Evolutionary conservation across 2,329 filamentous ascomycete species (phyloP).

Genomic region (Huntiella savannae): DNA sequence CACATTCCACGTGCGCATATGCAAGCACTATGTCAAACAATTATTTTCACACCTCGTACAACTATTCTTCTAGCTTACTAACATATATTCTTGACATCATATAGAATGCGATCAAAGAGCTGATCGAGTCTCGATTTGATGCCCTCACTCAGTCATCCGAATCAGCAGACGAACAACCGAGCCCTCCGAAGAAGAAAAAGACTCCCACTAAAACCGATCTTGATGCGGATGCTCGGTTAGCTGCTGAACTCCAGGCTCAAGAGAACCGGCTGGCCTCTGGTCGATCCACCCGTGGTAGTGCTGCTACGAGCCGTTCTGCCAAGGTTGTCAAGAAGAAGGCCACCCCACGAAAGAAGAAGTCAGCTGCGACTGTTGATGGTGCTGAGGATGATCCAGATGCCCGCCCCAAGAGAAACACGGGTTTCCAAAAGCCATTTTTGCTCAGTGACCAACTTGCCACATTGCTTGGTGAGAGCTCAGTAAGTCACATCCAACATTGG

Average conservation of each 20-base stretch:
- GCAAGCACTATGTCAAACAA: too few species aligned
- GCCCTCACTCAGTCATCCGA: conserved; percentile 34
- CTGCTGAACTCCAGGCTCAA: conserved; percentile 77
- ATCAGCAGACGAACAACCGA: conserved; percentile 8
- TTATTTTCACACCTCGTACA: background rate
- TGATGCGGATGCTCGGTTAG: conserved; percentile 73
- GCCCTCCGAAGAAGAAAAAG: conserved; percentile 16
- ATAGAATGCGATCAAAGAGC: conserved; percentile 48
- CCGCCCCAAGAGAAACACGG: conserved; percentile 71
- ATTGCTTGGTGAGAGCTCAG: conserved; percentile 49
- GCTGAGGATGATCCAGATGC: conserved; percentile 25
- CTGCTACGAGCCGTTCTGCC: conserved; percentile 33
- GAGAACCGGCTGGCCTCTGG: conserved; percentile 54
- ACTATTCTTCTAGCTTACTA: background rate
- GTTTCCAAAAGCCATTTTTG: conserved; percentile 76
- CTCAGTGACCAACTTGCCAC: conserved; percentile 52
- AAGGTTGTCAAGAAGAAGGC: conserved; percentile 52
- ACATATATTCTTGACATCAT: background rate
- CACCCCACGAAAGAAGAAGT: conserved; percentile 58
- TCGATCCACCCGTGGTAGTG: conserved; percentile 59
- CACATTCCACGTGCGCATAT: too few species aligned
- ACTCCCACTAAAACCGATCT: conserved; percentile 14
- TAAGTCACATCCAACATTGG: conserved; percentile 15
- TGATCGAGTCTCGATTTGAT: conserved; percentile 60
- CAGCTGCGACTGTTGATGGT: conserved; percentile 47